Percentiles rank a stretch among this genome's conserved stretches.
phyloP scores from a whole-genome alignment of 2,329 filamentous ascomycete genomes.

The Fusarium euwallaceae region DNA sequence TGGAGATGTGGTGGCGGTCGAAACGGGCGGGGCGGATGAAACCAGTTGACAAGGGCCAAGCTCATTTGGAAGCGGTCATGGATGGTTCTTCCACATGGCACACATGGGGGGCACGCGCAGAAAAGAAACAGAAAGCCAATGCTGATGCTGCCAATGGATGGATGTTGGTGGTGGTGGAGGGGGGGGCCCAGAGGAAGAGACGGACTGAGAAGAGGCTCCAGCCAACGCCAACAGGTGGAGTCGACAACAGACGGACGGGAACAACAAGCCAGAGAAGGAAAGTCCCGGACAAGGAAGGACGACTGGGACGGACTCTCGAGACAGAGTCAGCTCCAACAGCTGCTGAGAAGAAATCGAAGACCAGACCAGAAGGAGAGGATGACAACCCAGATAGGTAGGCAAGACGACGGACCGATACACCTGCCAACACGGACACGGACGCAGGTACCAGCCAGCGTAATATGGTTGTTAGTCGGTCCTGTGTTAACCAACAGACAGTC shows the following conservation, averaged over 20 bases:
- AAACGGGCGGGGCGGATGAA: constrained; percentile 58
- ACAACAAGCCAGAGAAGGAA: constrained; percentile 17
- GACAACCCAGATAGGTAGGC: not conserved
- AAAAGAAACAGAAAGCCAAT: constrained; percentile 54
- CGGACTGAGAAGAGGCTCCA: constrained; percentile 28
- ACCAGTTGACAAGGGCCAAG: constrained; percentile 58
- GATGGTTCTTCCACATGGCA: constrained; percentile 49
- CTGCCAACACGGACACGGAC: constrained; percentile 24
- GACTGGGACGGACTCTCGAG: not conserved
- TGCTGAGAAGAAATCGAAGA: not conserved
- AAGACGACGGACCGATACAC: not conserved
- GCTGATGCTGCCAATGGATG: constrained; percentile 51
- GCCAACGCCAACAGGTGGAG: constrained; percentile 16
- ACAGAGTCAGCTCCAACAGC: not conserved
- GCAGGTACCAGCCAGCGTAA: constrained; percentile 39
- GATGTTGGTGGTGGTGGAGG: constrained; percentile 35
- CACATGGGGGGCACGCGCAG: constrained; percentile 43
- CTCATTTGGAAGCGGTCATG: constrained; percentile 61
- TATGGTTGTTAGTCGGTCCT: constrained; percentile 18
- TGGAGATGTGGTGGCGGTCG: constrained; percentile 54
- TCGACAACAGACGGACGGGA: constrained; percentile 17
- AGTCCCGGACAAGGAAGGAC: constrained; percentile 19
- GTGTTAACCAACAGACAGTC: constrained; percentile 16
- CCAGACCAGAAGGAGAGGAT: constrained; percentile 11
- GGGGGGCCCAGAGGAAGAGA: constrained; percentile 21